These are phyloP conservation scores for Diutina rugosa DNA, from an alignment of 1,139 yeast species.

Conservation along the genomic window DNA sequence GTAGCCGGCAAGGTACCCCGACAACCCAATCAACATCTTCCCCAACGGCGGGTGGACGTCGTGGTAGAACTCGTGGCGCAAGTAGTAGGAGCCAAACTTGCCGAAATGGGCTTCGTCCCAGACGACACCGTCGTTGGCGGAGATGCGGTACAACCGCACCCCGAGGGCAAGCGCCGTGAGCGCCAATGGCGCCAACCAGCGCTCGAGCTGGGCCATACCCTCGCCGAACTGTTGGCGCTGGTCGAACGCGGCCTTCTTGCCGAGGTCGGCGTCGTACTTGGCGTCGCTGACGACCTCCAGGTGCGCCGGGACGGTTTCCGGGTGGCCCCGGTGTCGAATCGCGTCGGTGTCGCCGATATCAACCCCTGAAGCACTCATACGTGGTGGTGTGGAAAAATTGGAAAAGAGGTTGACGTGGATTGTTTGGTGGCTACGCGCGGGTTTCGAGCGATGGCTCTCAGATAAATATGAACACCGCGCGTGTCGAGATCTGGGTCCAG, in stretches of 20 bases:
- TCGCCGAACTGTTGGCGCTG: constrained; percentile 19
- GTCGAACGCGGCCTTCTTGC: constrained; percentile 16
- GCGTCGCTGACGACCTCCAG: not conserved
- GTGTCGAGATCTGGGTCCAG: not conserved
- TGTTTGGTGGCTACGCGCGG: not conserved
- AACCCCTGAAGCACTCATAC: constrained; percentile 2
- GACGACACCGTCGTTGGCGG: constrained; percentile 37
- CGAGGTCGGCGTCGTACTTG: not conserved
- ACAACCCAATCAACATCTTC: constrained; percentile 89
- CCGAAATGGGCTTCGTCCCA: constrained; percentile 78
- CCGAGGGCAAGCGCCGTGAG: constrained; percentile 21
- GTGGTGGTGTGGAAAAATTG: not conserved
- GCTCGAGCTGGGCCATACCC: constrained; percentile 20
- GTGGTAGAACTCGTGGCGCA: constrained; percentile 87
- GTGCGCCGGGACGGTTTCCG: not conserved
- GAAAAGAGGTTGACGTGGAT: constrained; percentile 1
- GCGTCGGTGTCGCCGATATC: not conserved
- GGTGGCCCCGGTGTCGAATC: constrained; percentile 1
- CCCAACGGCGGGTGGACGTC: constrained; percentile 99
- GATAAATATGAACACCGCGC: not conserved
- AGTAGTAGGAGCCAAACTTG: constrained; percentile 85
- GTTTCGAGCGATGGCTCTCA: not conserved
- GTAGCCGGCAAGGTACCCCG: constrained; percentile 90
- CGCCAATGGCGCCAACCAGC: constrained; percentile 24
- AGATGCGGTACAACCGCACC: constrained; percentile 41